Evolutionary conservation across 768 basidiomycete genomes (phyloP).

Genomic region (Collybiopsis luxurians): DNA sequence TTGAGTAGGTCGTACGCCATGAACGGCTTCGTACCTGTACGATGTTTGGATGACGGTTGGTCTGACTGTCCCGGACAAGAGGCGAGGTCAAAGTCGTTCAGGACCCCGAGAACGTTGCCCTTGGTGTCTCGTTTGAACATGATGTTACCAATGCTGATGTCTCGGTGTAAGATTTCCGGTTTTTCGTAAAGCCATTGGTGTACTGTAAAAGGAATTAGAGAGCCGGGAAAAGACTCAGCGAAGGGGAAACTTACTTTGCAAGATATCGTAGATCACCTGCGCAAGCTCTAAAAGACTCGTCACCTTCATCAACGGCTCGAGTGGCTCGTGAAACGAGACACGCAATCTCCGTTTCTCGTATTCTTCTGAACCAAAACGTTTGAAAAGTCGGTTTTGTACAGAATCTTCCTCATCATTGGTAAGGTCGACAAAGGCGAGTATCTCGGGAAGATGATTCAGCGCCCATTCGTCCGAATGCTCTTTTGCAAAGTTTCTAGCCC

Average conservation of each 20-base stretch:
- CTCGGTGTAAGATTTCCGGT: slow-evolving; percentile 9
- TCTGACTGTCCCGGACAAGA: too few relatives aligned
- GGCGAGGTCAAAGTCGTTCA: neutral
- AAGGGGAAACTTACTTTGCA: neutral
- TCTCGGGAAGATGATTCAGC: too few relatives aligned
- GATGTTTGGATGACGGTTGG: too few relatives aligned
- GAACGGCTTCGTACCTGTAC: too few relatives aligned
- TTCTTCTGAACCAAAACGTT: too few relatives aligned
- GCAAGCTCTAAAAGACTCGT: neutral
- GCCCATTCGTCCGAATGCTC: too few relatives aligned
- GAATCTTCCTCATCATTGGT: too few relatives aligned
- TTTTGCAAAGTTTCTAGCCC: too few relatives aligned
- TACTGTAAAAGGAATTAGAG: neutral
- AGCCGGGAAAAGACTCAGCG: neutral
- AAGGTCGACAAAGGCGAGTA: too few relatives aligned
- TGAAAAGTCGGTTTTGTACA: too few relatives aligned
- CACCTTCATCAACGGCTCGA: neutral
- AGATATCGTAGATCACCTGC: neutral
- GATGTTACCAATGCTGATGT: slow-evolving; percentile 12
- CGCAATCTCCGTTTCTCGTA: slow-evolving; percentile 5
- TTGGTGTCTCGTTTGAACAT: slow-evolving; percentile 11
- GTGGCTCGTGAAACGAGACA: neutral
- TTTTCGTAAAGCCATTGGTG: slow-evolving; percentile 8
- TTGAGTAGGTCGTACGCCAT: too few relatives aligned
- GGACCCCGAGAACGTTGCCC: slow-evolving; percentile 9